phyloP scores from a whole-genome alignment of 352 stramenopile genomes.

The Phytophthora cajani region DNA sequence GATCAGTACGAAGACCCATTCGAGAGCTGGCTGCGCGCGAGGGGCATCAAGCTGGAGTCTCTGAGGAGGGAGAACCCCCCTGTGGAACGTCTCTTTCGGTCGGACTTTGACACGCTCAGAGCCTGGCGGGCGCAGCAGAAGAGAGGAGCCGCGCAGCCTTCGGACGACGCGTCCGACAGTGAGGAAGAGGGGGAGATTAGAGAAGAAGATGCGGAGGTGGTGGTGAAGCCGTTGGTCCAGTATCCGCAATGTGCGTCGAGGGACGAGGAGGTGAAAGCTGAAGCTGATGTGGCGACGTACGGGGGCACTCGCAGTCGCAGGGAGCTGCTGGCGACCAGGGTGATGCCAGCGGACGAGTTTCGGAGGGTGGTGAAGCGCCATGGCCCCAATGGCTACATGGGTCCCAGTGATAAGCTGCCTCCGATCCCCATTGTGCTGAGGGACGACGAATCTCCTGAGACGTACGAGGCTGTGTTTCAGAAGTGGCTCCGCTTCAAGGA shows the following conservation, averaged over 20 bases:
- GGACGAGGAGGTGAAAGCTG: not conserved
- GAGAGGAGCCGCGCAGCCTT: not conserved
- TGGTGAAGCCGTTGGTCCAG: not conserved
- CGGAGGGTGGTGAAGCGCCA: not conserved
- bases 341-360: conserved; percentile 1
- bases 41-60: not conserved
- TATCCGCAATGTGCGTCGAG: not conserved
- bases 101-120: not conserved
- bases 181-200: not conserved
- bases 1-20: not conserved
- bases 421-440: conserved; percentile 13
- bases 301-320: not conserved
- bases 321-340: conserved; percentile 3
- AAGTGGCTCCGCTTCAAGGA: conserved; percentile 8
- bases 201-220: not conserved
- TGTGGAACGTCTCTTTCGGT: not conserved
- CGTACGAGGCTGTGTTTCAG: conserved; percentile 6
- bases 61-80: not conserved
- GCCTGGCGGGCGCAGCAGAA: not conserved
- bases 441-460: not conserved
- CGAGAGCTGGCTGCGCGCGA: not conserved
- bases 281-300: not conserved
- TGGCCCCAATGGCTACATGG: conserved; percentile 4
- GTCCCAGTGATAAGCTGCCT: not conserved
- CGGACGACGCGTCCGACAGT: not conserved